phyloP scores from a whole-genome alignment of 495 filamentous ascomycete genomes.

The Clohesyomyces aquaticus region DNA sequence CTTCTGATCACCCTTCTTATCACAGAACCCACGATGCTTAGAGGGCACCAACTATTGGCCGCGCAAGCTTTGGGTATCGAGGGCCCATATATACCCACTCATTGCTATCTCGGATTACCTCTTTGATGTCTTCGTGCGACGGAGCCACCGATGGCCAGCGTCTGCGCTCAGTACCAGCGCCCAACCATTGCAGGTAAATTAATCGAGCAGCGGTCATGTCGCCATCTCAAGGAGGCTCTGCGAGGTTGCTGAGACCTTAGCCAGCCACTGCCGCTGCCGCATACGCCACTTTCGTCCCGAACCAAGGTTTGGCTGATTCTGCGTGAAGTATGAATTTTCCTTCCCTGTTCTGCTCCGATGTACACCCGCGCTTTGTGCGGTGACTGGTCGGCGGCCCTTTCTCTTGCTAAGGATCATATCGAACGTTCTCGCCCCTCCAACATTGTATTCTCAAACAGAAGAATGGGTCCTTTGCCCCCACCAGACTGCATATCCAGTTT shows the following conservation, averaged over 20 bases:
- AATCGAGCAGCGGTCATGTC: background rate
- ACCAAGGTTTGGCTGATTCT: slow-evolving; percentile 12
- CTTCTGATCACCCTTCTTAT: slow-evolving; percentile 8
- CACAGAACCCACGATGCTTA: slow-evolving; percentile 16
- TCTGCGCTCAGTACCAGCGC: no score
- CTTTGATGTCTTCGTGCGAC: slow-evolving; percentile 1
- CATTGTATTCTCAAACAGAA: slow-evolving; percentile 20
- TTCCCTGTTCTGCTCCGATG: slow-evolving; percentile 7
- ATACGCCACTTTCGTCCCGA: slow-evolving; percentile 2
- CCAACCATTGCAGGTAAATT: background rate
- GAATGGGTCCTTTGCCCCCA: slow-evolving; percentile 8
- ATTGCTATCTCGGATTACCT: slow-evolving; percentile 33
- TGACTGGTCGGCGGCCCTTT: slow-evolving; percentile 1
- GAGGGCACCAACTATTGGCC: slow-evolving; percentile 16
- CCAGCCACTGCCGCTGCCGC: slow-evolving; percentile 24
- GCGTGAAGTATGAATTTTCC: background rate
- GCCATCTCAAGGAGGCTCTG: background rate
- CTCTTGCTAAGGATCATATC: slow-evolving; percentile 6
- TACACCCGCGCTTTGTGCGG: slow-evolving; percentile 23
- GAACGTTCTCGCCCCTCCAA: slow-evolving; percentile 33
- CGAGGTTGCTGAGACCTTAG: slow-evolving; percentile 2
- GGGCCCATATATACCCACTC: slow-evolving; percentile 35
- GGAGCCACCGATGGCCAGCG: slow-evolving; percentile 2
- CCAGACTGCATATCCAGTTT: slow-evolving; percentile 2
- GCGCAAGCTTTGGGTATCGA: background rate